Conservation (phyloP, 495 filamentous ascomycete genomes). For the Neurospora sp. region DNA sequence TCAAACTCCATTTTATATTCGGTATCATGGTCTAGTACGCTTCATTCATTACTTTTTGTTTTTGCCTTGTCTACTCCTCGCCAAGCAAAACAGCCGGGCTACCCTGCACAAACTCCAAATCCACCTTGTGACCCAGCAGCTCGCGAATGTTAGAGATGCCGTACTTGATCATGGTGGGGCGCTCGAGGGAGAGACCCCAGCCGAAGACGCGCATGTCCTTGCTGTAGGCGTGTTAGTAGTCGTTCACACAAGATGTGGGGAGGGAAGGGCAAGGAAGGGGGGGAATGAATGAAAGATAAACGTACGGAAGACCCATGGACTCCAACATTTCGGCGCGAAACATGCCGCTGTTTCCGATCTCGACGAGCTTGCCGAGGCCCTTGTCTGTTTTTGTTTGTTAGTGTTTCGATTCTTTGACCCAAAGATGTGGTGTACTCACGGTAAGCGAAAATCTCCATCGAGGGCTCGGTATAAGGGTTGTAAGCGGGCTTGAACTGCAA, state of each 20-base stretch:
- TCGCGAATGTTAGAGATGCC: conserved; percentile 78
- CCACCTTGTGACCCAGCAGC: conserved; percentile 74
- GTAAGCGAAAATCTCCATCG: conserved; percentile 92
- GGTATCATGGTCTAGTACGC: neutral
- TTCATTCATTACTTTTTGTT: neutral
- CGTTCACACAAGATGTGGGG: neutral
- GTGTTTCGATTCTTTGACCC: neutral
- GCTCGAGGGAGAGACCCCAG: conserved; percentile 81
- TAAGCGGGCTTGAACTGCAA: conserved; percentile 96
- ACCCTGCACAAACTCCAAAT: conserved; percentile 68
- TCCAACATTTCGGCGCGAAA: conserved; percentile 93
- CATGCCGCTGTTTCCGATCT: conserved; percentile 98
- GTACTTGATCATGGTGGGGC: conserved; percentile 98
- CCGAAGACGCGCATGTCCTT: conserved; percentile 83
- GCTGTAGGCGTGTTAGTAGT: neutral
- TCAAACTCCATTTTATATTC: neutral
- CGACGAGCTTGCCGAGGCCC: conserved; percentile 81
- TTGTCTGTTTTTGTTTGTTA: conserved; percentile 22
- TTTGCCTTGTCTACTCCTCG: conserved; percentile 41
- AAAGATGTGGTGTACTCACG: conserved; percentile 17
- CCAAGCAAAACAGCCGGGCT: conserved; percentile 78
- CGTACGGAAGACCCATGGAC: conserved; percentile 62
- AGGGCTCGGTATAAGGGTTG: conserved; percentile 95
- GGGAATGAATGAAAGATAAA: neutral
- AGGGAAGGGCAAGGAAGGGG: neutral